Evolutionary conservation across 2,329 filamentous ascomycete genomes (phyloP), one percentile per base, ranked within the genome.

Genomic region (Scedosporium minutisporum): DNA sequence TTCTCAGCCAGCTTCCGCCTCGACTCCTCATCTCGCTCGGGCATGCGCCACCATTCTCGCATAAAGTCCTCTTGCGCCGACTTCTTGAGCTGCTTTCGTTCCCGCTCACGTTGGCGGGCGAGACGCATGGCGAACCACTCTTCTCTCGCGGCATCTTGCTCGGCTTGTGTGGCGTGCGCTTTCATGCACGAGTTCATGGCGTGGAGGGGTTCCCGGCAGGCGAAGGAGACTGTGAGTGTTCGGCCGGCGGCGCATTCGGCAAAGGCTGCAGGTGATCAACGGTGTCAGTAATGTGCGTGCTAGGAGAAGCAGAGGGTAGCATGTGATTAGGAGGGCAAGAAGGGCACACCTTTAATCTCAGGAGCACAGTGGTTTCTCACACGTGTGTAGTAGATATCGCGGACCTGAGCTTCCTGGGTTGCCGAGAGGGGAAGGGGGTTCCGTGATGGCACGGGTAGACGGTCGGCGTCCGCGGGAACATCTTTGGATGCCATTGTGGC

Each of bases 111-210:
- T 68, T 86, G 83, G 63, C 93, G 82, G 76, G 91, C 85, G 68
- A 90, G 80, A 60, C 90, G 83, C 66, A 84, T 82, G 60, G 86
- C 85, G 74, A 97, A 97, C 95, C 95, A 99, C 73, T 97, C 92
- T 74, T 92, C 90, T 61, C 95, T 82, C 66, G 95, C 95, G 25
- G 86, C 87, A 77, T 99, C 95, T 75, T 96, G 84, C 73, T 96
- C 91, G 62, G 83, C 86, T 66, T 87, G 89, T 66, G 90, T 96
- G 62, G 93, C 93, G 77, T 96, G 89, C 63, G 82, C 76, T 68
- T 93, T 82, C 92, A 99, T 97, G 79, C 95, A 99, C 65, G 80
- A 82, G 77, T 99, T 99, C 95, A 99, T 99, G 42, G 82, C 81
- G 65, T 88, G 86, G 70, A 92, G 89, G 71, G 93, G 83, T 58